These are phyloP conservation scores for Aspergillus avenaceus DNA, from an alignment of 495 filamentous ascomycete genomes.

Conservation along the genomic window DNA sequence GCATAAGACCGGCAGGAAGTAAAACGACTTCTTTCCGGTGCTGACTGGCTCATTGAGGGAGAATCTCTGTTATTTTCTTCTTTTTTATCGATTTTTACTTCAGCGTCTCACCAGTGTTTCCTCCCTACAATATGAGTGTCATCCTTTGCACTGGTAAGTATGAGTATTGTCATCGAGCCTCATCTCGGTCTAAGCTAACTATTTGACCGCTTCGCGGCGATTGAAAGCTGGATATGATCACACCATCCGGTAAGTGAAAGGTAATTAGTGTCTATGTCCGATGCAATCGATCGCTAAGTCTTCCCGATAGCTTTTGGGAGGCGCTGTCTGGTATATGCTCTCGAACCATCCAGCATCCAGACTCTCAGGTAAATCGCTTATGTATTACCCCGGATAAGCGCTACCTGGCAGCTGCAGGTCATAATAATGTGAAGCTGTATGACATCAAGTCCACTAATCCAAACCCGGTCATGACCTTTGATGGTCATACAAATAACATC, in stretches of 20 bases:
- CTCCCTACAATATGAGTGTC: conserved; percentile 62
- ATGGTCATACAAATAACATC: conserved; percentile 92
- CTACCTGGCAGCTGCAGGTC: conserved; percentile 89
- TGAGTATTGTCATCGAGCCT: not conserved
- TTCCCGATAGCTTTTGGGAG: conserved; percentile 80
- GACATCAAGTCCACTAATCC: conserved; percentile 97
- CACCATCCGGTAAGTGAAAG: conserved; percentile 76
- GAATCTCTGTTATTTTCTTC: not conserved
- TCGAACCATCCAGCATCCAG: conserved; percentile 93
- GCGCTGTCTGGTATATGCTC: conserved; percentile 96
- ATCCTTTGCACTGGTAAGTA: conserved; percentile 79
- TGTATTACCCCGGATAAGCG: conserved; percentile 98
- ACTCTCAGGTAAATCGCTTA: conserved; percentile 96
- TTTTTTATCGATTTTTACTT: conserved; percentile 1
- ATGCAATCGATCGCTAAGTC: conserved; percentile 2
- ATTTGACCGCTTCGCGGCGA: not conserved
- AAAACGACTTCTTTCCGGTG: conserved; percentile 1
- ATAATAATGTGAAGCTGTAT: conserved; percentile 93
- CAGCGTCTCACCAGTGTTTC: not conserved
- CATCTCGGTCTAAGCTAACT: not conserved
- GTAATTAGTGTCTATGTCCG: not conserved
- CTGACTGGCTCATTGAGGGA: not conserved
- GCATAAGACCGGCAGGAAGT: conserved; percentile 19
- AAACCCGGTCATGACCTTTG: conserved; percentile 84
- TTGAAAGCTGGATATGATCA: conserved; percentile 91